A percentile compares a stretch with the other conserved stretches of the same genome.
Conservation (phyloP, 805 yeast genomes). For the Grigorovia yakushimaensis region DNA sequence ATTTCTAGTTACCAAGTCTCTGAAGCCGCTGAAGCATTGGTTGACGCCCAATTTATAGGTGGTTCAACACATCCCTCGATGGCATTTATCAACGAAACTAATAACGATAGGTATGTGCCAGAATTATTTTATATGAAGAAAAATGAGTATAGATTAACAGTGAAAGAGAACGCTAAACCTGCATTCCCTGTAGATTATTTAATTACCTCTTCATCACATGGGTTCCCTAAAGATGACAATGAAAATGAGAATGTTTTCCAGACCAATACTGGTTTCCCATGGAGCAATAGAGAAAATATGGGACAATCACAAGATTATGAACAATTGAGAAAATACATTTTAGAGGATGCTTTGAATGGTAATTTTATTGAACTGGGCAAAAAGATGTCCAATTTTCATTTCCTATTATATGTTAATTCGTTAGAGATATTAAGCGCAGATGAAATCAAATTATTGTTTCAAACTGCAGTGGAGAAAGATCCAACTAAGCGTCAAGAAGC, state of each 20-base stretch:
- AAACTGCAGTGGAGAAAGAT: conserved; percentile 34
- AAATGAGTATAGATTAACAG: conserved; percentile 82
- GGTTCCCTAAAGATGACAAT: conserved; percentile 55
- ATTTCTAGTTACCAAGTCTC: conserved; percentile 86
- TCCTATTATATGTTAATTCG: conserved; percentile 47
- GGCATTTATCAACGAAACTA: conserved; percentile 71
- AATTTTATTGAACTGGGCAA: conserved; percentile 29
- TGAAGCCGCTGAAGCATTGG: conserved; percentile 76
- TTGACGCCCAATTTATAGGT: conserved; percentile 71
- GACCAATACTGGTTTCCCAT: conserved; percentile 43
- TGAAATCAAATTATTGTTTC: conserved; percentile 43
- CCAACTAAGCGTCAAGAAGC: conserved; percentile 41
- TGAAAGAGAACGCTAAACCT: conserved; percentile 83
- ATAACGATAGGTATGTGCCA: conserved; percentile 75
- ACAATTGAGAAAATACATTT: conserved; percentile 43
- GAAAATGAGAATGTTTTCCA: conserved; percentile 40
- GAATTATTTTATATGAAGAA: conserved; percentile 77
- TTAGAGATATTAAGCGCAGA: conserved; percentile 46
- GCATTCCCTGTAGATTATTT: conserved; percentile 89
- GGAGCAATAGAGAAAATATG: conserved; percentile 69
- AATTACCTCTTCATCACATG: conserved; percentile 81
- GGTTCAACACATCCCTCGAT: conserved; percentile 88
- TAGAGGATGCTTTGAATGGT: conserved; percentile 17
- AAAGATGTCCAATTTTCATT: conserved; percentile 63
- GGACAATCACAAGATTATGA: conserved; percentile 64